Conservation (phyloP, 2,329 filamentous ascomycete genomes). For the Paraphoma chrysanthemicola region DNA sequence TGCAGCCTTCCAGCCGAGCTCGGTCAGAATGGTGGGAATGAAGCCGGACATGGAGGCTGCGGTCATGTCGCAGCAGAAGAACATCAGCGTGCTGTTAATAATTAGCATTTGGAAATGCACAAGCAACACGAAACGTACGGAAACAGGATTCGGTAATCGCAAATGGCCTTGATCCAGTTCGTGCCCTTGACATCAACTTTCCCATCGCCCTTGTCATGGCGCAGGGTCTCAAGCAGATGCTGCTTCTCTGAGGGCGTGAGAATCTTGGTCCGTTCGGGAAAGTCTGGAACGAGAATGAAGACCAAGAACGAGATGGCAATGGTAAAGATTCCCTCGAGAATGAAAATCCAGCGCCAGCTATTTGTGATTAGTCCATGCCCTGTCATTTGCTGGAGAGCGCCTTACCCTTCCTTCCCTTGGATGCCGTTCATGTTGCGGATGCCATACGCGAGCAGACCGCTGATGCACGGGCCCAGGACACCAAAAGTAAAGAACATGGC, state of each 20-base stretch:
- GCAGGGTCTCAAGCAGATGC: constrained; percentile 59
- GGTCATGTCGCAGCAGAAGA: constrained; percentile 45
- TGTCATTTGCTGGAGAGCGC: too few relatives aligned
- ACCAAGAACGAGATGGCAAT: constrained; percentile 56
- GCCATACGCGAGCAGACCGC: constrained; percentile 59
- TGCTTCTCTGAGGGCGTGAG: constrained; percentile 57
- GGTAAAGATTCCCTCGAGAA: constrained; percentile 65
- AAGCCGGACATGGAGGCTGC: constrained; percentile 40
- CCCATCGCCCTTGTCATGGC: constrained; percentile 55
- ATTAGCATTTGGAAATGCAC: constrained; percentile 7
- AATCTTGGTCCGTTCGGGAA: constrained; percentile 58
- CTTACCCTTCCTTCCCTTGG: constrained; percentile 31
- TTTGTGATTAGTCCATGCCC: too few relatives aligned
- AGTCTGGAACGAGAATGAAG: constrained; percentile 60
- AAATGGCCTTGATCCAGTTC: constrained; percentile 54
- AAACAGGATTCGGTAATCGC: constrained; percentile 64
- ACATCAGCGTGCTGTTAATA: constrained; percentile 32
- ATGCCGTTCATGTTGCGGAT: constrained; percentile 41
- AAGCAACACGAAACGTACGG: constrained; percentile 58
- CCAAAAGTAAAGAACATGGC: constrained; percentile 63
- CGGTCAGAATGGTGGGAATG: constrained; percentile 43
- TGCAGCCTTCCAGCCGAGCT: constrained; percentile 42
- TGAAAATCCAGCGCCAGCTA: constrained; percentile 59
- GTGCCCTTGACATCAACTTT: constrained; percentile 57
- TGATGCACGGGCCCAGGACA: constrained; percentile 62